phyloP scores from a whole-genome alignment of 2,329 filamentous ascomycete genomes.

The Hypoxylon sp. region DNA sequence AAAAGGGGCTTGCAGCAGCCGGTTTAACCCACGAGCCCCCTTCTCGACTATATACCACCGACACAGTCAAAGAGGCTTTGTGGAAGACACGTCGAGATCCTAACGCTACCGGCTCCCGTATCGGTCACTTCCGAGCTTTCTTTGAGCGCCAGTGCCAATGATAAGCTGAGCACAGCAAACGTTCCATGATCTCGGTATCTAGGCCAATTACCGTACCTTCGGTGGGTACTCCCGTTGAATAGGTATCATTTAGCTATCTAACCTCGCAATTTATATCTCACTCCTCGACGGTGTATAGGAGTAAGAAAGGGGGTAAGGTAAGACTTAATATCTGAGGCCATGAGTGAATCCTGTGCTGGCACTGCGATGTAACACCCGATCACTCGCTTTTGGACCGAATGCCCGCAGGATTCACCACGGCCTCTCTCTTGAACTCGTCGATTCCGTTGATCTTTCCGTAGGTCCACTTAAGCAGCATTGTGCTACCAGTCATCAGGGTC shows the following conservation, averaged over 20 bases:
- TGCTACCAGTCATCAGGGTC: slow-evolving; percentile 74
- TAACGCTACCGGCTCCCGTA: background rate
- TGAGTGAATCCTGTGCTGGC: too few species aligned
- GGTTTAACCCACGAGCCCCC: background rate
- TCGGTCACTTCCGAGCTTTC: slow-evolving; percentile 11
- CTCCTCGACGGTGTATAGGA: too few species aligned
- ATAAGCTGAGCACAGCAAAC: background rate
- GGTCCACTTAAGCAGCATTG: slow-evolving; percentile 71
- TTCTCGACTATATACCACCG: slow-evolving; percentile 18
- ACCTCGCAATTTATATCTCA: too few species aligned
- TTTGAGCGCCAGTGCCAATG: slow-evolving; percentile 13
- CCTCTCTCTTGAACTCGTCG: slow-evolving; percentile 50
- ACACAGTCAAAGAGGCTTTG: slow-evolving; percentile 26
- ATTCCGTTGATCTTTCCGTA: slow-evolving; percentile 73
- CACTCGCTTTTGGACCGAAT: slow-evolving; percentile 32
- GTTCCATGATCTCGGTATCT: background rate
- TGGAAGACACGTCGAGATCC: background rate
- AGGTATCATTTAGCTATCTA: too few species aligned
- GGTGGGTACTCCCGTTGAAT: too few species aligned
- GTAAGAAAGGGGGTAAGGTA: too few species aligned
- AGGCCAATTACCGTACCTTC: slow-evolving; percentile 5
- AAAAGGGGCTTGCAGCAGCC: background rate
- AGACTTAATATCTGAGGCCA: too few species aligned
- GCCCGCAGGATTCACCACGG: slow-evolving; percentile 35
- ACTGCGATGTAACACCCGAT: slow-evolving; percentile 1